A percentile compares a stretch with the other conserved stretches of the same genome.
Evolutionary conservation across 2,329 filamentous ascomycete genomes (phyloP).

Genomic region (Alternaria alternata): DNA sequence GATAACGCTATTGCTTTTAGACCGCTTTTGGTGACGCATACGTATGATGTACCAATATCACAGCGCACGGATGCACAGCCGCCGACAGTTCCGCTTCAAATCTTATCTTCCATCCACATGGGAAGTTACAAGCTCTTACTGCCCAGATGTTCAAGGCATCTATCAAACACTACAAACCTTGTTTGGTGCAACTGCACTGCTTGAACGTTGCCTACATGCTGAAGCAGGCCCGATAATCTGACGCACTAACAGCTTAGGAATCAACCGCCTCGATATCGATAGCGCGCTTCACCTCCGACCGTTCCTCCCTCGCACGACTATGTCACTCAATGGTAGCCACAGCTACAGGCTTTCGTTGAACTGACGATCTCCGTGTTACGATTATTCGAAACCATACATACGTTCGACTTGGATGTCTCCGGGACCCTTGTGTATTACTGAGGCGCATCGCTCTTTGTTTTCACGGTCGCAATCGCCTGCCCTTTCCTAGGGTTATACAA

Average conservation of each 20-base stretch:
- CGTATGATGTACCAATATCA: background rate
- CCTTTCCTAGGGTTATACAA: background rate
- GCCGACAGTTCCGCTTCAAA: background rate
- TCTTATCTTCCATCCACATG: background rate
- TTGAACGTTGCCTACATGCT: background rate
- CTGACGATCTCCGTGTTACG: background rate
- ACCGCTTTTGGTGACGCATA: background rate
- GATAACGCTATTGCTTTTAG: background rate
- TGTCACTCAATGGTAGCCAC: background rate
- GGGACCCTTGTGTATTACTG: too few relatives aligned
- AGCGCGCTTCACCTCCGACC: background rate
- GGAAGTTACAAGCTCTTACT: background rate
- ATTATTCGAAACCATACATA: background rate
- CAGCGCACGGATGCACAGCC: conserved; percentile 1
- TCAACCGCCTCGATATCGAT: background rate
- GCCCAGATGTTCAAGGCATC: background rate
- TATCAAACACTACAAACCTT: background rate
- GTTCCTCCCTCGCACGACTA: background rate
- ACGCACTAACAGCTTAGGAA: background rate
- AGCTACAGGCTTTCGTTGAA: background rate
- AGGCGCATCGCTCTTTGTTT: background rate
- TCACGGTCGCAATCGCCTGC: background rate
- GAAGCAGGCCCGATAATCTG: background rate
- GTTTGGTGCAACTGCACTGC: background rate
- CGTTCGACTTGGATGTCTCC: background rate